These are phyloP conservation scores for Yamadazyma spencermartinsiae DNA, from an alignment of 1,139 yeast species.

Conservation along the genomic window DNA sequence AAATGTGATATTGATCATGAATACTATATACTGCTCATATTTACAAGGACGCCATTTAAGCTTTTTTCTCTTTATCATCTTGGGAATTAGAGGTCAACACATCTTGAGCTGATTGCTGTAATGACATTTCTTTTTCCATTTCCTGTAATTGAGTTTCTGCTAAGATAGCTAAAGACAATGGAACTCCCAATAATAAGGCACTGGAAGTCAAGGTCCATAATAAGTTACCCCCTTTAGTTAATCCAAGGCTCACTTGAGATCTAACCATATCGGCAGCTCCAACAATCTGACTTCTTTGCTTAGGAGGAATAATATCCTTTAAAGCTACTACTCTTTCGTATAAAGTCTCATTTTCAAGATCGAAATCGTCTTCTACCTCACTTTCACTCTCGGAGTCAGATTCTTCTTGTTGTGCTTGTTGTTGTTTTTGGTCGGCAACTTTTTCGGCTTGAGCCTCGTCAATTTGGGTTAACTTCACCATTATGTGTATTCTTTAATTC, in stretches of 20 bases:
- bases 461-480: slow-evolving; percentile 77
- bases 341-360: slow-evolving; percentile 77
- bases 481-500: no score
- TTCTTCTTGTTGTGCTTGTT: slow-evolving; percentile 19
- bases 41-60: slow-evolving; percentile 1
- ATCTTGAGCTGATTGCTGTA: slow-evolving; percentile 83
- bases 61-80: slow-evolving; percentile 32
- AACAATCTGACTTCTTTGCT: slow-evolving; percentile 61
- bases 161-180: slow-evolving; percentile 83
- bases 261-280: slow-evolving; percentile 35
- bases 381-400: slow-evolving; percentile 54
- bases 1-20: no score
- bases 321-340: slow-evolving; percentile 87
- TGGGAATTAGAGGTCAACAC: slow-evolving; percentile 77
- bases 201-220: slow-evolving; percentile 88
- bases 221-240: slow-evolving; percentile 66
- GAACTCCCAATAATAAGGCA: slow-evolving; percentile 86
- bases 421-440: slow-evolving; percentile 23
- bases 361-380: slow-evolving; percentile 72
- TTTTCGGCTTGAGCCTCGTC: slow-evolving; percentile 54
- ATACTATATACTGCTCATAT: background rate
- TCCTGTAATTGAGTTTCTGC: slow-evolving; percentile 93
- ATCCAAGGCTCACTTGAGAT: slow-evolving; percentile 43
- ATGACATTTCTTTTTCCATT: slow-evolving; percentile 88
- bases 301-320: slow-evolving; percentile 89